Percentiles rank a stretch among this genome's conserved stretches.
phyloP scores from a whole-genome alignment of 2,329 filamentous ascomycete genomes.

The Fusarium sp. region DNA sequence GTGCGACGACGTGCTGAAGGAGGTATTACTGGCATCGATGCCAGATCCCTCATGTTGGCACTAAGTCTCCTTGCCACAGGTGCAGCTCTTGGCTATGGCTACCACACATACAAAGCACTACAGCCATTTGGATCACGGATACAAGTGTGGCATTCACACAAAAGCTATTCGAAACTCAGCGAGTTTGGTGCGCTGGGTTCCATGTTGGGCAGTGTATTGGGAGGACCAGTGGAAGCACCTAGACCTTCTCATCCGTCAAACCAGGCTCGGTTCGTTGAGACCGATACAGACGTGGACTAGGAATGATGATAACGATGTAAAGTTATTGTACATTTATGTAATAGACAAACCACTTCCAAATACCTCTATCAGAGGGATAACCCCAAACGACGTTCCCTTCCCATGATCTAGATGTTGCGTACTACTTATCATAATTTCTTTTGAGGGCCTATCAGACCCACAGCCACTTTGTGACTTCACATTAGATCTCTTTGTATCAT shows the following conservation, averaged over 20 bases:
- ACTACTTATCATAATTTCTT: neutral
- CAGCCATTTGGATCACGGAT: slow-evolving; percentile 56
- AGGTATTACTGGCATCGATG: slow-evolving; percentile 46
- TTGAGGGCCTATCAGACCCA: neutral
- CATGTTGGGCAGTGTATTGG: slow-evolving; percentile 52
- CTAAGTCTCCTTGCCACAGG: slow-evolving; percentile 50
- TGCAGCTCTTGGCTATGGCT: slow-evolving; percentile 51
- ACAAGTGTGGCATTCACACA: slow-evolving; percentile 54
- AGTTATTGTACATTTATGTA: slow-evolving; percentile 30
- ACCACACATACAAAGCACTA: slow-evolving; percentile 52
- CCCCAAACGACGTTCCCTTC: slow-evolving; percentile 22
- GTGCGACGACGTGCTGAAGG: slow-evolving; percentile 50
- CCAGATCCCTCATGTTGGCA: slow-evolving; percentile 45
- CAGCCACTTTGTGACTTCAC: neutral
- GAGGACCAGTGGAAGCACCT: slow-evolving; percentile 30
- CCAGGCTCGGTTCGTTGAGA: slow-evolving; percentile 46
- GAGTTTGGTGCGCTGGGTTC: slow-evolving; percentile 59
- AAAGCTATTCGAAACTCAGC: slow-evolving; percentile 46
- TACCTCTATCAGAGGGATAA: neutral
- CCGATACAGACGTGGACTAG: slow-evolving; percentile 50
- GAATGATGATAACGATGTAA: slow-evolving; percentile 20
- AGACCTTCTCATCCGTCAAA: slow-evolving; percentile 11
- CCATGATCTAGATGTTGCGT: slow-evolving; percentile 21
- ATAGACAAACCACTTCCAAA: slow-evolving; percentile 17
- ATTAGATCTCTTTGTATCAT: neutral